Evolutionary conservation across 768 basidiomycete species (phyloP), one percentile per base, ranked within the genome.

Genomic region (Leucosporidium creatinivorum): DNA sequence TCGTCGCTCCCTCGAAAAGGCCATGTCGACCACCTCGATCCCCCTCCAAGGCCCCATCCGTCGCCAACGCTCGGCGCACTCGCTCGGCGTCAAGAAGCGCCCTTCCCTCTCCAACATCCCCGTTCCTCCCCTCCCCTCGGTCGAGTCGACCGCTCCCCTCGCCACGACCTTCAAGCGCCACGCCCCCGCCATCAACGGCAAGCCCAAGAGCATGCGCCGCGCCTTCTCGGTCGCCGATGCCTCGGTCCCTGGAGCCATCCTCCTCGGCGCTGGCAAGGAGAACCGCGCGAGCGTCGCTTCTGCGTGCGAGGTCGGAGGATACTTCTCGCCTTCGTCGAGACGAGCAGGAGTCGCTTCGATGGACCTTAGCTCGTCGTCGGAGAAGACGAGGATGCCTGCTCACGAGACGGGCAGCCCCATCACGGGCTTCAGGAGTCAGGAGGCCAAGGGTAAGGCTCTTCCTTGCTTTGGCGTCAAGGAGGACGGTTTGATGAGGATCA

Each of bases 401-500:
- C 44, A 25, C 17, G 70, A 68, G 23, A 23, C 36, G 1, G 65
- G 82, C 82, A 30, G 89, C 87, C 54, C 78, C 19, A 65, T 91
- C 61, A 87, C 89, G 60, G 88, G 92, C 0, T 96, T 93, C 78
- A 89, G 93, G 21, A 91, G 92, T 73, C 92, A 92, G 74, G 96
- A 99, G 77, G 85, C 89, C 49, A 82, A 86, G 67, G 94, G 94
- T 49, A 99, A 98, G 80, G 85, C 93, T 72, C 78, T 99, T 68
- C 93, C 93, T 39, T 99, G 96, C 79, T 88, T 91, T 76, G 85
- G 88, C 60, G 93, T 96, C 58, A 86, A 87, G 55, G 93, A 97
- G 75, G 96, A 99, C 75, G 94, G 96, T 4, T 77, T 99, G 61
- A 94, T 97, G 86, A 85, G 96, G 73, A 89, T 99, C 68, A 87